Base-by-base conservation (phyloP, 192 early-diverging fungal genomes). In the Podila clonocystis region DNA sequence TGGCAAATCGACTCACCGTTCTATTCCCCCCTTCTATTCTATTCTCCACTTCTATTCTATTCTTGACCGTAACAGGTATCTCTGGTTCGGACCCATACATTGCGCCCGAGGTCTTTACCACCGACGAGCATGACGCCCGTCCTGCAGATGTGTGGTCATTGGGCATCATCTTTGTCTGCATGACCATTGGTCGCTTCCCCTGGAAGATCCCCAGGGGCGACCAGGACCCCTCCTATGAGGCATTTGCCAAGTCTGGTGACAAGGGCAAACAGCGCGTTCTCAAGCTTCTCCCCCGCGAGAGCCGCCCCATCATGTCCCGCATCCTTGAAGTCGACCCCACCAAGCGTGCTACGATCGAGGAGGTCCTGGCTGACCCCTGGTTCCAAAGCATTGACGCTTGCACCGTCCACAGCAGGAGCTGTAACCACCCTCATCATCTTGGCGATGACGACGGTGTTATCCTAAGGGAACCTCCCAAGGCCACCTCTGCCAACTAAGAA, bases 51-150 rank as follows among this genome's bases (percentile, higher is more conserved):
- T 20, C 38, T 63, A 67, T 84, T 50, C 82, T 79, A 11, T 89
- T 87, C 24, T 88, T 84, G 11, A 36, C 70, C 67, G 76, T 49
- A 50, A 45, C 87, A 70, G 97, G 97, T n/a, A 85, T 94, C 22
- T 93, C 86, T 72, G 97, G 97, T 15, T 94, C 92, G 19, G 97
- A 95, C 36, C 97, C 97, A 24, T 98, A 97, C 74, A 98, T 98
- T 85, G 95, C 95, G 2, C 96, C 97, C n/a, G 97, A 97, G 82
- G 88, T 88, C 45, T 91, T 93, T 72, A 68, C 57, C n/a, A 83
- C 86, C 20, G 83, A 83, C 22, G 89, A 90, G 22, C 96, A 98
- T 71, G 94, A 95, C 74, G 89, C 91, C 5, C 89, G 94, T 63
- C 68, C 82, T 13, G 91, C 94, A 0, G 96, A 98, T 78, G 86